Base-by-base conservation (phyloP, 164 flowering plant species). In the Liquidambar formosana region DNA sequence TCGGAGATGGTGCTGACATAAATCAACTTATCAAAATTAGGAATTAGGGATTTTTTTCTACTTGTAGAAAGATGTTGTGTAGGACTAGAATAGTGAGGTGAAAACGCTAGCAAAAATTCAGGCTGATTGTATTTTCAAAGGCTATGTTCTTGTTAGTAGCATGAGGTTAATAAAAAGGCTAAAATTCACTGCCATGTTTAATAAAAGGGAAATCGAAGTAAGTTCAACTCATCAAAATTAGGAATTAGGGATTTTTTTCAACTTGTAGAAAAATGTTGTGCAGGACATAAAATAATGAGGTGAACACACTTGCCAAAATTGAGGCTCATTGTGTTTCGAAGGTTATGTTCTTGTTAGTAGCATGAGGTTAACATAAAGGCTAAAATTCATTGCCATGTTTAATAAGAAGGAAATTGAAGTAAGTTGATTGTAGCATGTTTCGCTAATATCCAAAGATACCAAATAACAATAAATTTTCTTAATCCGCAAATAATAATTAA, bases 1-100 rank as follows among this genome's bases (percentile, higher is more conserved):
- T 89, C 98, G 33, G 93, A 93, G 23, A 78, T 75, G 80, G 98
- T 95, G 82, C n/a, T n/a, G n/a, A 69, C 21, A 62, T 67, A 74
- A 66, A n/a, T 22, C 52, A 12, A 43, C 15, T 45, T 59, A 26
- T 61, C 25, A 45, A 56, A 38, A 58, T 6, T n/a, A 59, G 46
- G 16, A 45, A 27, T 10, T 27, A 48, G 5, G 18, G 5, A 15
- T 49, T n/a, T 49, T 47, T 49, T 49, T n/a, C n/a, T 18, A 49
- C n/a, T 16, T 15, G n/a, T 49, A 16, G n/a, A 15, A 49, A 5
- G n/a, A 16, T 15, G 1, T 16, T 49, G 53, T 49, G 53, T 0
- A 49, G 53, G 53, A 49, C 53, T 12, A 15, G 14, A 28, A 43
- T 10, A 15, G 45, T 27, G 22, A 33, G 6, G 4, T 28, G 44